Conservation (phyloP, 768 basidiomycete species). For the Collybiopsis luxurians region DNA sequence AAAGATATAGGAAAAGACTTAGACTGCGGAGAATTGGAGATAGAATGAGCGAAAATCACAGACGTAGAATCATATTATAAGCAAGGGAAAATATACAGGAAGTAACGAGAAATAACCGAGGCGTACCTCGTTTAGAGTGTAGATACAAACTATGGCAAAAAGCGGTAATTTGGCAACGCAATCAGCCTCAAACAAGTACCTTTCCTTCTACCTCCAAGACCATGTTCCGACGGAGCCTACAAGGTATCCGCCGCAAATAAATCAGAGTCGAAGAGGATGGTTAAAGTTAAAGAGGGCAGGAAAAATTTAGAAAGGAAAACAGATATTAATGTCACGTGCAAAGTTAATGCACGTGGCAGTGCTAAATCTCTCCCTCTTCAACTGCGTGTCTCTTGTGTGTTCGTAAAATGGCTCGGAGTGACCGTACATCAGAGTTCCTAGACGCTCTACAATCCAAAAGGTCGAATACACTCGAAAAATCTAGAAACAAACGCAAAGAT, state of each 20-base stretch:
- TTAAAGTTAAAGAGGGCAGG: background rate
- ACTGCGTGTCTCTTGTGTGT: no score
- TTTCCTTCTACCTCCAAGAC: background rate
- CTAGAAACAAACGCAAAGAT: slow-evolving; percentile 44
- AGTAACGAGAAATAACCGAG: no score
- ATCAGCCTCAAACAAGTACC: slow-evolving; percentile 77
- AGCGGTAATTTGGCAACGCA: slow-evolving; percentile 42
- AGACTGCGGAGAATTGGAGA: slow-evolving; percentile 30
- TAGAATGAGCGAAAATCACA: background rate
- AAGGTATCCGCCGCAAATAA: background rate
- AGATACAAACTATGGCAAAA: slow-evolving; percentile 56
- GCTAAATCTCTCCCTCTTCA: no score
- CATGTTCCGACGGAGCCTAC: background rate
- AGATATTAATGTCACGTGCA: background rate
- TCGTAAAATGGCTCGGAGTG: slow-evolving; percentile 43
- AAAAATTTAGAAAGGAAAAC: background rate
- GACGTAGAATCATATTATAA: slow-evolving; percentile 13
- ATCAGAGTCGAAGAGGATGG: background rate
- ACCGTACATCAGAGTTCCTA: slow-evolving; percentile 66
- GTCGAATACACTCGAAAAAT: slow-evolving; percentile 41
- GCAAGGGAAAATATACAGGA: no score
- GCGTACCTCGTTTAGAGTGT: slow-evolving; percentile 28
- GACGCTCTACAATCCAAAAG: slow-evolving; percentile 47
- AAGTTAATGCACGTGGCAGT: background rate
- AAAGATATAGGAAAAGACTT: slow-evolving; percentile 52